phyloP scores from a whole-genome alignment of 1,139 yeast genomes.

The Pneumocystis murina region DNA sequence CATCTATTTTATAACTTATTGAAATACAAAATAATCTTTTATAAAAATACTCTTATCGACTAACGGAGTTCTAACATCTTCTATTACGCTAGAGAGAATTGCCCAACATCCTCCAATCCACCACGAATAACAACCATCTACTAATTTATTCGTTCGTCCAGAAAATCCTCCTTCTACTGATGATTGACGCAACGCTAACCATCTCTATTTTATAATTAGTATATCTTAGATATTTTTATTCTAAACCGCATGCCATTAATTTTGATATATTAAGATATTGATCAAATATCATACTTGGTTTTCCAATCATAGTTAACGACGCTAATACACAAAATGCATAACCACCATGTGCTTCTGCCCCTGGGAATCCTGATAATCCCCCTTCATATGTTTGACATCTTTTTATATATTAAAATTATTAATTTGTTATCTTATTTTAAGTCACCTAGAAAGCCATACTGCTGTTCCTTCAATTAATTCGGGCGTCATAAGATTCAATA shows the following conservation, averaged over 20 bases:
- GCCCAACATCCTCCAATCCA: conserved; percentile 83
- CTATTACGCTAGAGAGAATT: conserved; percentile 19
- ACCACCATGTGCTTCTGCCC: conserved; percentile 93
- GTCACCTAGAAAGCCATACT: conserved; percentile 37
- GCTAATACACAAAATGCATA: conserved; percentile 86
- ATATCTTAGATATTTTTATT: no score
- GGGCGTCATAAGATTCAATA: conserved; percentile 48
- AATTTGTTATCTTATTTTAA: neutral
- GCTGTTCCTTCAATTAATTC: conserved; percentile 42
- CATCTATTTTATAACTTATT: conserved; percentile 26
- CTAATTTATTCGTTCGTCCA: conserved; percentile 84
- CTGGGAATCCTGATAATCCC: conserved; percentile 74
- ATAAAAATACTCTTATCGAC: conserved; percentile 16
- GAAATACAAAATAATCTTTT: neutral
- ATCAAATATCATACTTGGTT: conserved; percentile 22
- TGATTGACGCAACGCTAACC: conserved; percentile 61
- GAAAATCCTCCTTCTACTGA: conserved; percentile 68
- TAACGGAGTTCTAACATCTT: conserved; percentile 13
- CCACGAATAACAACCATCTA: conserved; percentile 90
- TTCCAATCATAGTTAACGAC: conserved; percentile 38
- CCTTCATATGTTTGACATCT: conserved; percentile 87
- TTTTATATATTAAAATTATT: conserved; percentile 11
- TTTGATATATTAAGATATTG: conserved; percentile 17
- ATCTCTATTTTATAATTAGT: conserved; percentile 22
- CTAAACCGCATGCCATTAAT: conserved; percentile 14